Base-by-base conservation (phyloP, 257 asterid genomes). In the Nicotiana noctiflora region DNA sequence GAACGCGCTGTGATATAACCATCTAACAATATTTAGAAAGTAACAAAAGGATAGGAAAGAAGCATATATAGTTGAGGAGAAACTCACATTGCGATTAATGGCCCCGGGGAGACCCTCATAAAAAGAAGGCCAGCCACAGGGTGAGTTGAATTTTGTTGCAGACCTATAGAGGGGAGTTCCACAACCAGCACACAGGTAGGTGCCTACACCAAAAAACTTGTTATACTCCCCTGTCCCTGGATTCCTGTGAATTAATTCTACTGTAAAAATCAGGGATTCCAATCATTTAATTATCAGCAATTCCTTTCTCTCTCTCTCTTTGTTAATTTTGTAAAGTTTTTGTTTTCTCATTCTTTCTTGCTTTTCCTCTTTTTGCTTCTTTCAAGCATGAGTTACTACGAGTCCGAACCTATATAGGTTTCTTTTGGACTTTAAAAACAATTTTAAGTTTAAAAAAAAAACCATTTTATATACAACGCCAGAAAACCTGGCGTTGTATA, bases 91-190 rank as follows among this genome's bases (percentile, higher is more conserved):
- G 74, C 86, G 89, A 32, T 92, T 93, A 60, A 94, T 94, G 83
- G 98, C 98, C 2, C 98, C 98, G 0, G 98, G 97, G 75, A 94
- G 86, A 66, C 98, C 98, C 81, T 94, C 97, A 2, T 81, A 94
- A 87, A 94, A 94, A 66, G 98, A 97, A 12, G 98, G 98, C 98
- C 98, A 94, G 75, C 98, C 98, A 85, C 98, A 94, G 10, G 96
- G 97, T 0, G 98, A 93, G 92, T 90, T 85, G 65, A 94, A 94
- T 83, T 94, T 94, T 79, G 98, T 91, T 0, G 90, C 83, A 53
- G 98, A 94, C 84, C 83, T 91, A 81, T 94, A 93, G 31, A 94
- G 94, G 25, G 97, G 95, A 80, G 94, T 87, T 82, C 85, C 98
- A 87, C 98, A 94, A 84, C 98, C 98, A 21, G 95, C 95, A 81